Conservation (phyloP, 2,329 filamentous ascomycete genomes). For the Aureobasidium sp. region DNA sequence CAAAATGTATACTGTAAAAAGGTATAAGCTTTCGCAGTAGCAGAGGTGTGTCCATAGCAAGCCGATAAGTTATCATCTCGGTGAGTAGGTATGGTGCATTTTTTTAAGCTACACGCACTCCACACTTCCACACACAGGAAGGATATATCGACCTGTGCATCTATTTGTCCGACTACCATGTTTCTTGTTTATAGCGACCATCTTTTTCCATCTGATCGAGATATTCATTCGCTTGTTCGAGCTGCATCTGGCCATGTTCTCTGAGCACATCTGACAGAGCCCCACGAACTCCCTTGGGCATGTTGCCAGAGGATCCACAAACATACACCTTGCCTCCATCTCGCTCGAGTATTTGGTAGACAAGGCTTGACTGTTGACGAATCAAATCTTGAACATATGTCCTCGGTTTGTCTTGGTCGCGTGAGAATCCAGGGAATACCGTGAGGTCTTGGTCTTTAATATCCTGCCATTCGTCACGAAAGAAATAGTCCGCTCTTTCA, state of each 20-base stretch:
- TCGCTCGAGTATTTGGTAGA: slow-evolving; percentile 46
- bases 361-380: slow-evolving; percentile 38
- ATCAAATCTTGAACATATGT: slow-evolving; percentile 61
- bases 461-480: slow-evolving; percentile 62
- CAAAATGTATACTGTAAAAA: too few relatives aligned
- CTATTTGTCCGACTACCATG: slow-evolving; percentile 43
- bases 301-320: slow-evolving; percentile 57
- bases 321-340: slow-evolving; percentile 47
- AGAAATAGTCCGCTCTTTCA: slow-evolving; percentile 68
- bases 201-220: slow-evolving; percentile 51
- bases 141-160: neutral
- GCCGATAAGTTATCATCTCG: too few relatives aligned
- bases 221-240: slow-evolving; percentile 47
- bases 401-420: slow-evolving; percentile 55
- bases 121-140: too few relatives aligned
- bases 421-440: slow-evolving; percentile 59
- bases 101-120: too few relatives aligned
- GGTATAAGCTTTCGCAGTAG: too few relatives aligned
- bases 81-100: too few relatives aligned
- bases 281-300: slow-evolving; percentile 61
- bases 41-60: too few relatives aligned
- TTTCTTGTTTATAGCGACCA: slow-evolving; percentile 60
- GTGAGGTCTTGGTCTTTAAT: slow-evolving; percentile 40
- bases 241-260: slow-evolving; percentile 27
- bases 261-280: slow-evolving; percentile 55